phyloP scores from a whole-genome alignment of 1,284 basidiomycete species.

The Leccinum subrobustum region DNA sequence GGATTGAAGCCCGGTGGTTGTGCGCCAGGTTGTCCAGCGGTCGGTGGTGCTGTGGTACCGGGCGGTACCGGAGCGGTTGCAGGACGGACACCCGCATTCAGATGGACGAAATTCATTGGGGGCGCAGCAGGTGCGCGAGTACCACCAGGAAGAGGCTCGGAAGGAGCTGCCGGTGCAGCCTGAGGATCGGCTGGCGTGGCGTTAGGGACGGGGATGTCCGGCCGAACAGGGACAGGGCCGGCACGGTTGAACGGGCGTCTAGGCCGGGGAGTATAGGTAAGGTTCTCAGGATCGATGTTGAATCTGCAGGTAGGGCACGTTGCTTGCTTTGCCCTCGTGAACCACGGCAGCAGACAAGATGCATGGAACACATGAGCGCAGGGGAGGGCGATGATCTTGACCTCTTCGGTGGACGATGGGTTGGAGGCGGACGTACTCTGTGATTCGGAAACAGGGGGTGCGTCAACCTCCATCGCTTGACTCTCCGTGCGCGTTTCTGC shows the following conservation, averaged over 20 bases:
- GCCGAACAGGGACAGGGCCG: constrained; percentile 6
- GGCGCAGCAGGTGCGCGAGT: background rate
- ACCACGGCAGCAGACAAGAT: constrained; percentile 75
- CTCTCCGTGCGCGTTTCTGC: constrained; percentile 2
- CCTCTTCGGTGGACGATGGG: constrained; percentile 12
- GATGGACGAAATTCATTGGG: constrained; percentile 2
- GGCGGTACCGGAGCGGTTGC: constrained; percentile 2
- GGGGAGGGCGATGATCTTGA: constrained; percentile 57
- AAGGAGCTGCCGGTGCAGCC: constrained; percentile 6
- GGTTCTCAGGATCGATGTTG: constrained; percentile 72
- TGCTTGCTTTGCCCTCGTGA: constrained; percentile 69
- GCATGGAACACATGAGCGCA: constrained; percentile 80
- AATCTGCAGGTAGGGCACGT: constrained; percentile 81
- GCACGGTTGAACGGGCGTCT: constrained; percentile 20
- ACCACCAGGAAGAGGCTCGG: constrained; percentile 1
- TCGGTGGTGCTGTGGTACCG: constrained; percentile 2
- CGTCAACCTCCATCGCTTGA: constrained; percentile 26
- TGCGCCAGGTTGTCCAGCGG: constrained; percentile 12
- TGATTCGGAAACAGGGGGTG: constrained; percentile 1
- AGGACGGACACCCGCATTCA: constrained; percentile 2
- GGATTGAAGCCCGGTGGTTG: constrained; percentile 16
- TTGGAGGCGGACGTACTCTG: constrained; percentile 4
- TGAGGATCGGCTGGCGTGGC: constrained; percentile 4
- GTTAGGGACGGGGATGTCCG: constrained; percentile 6
- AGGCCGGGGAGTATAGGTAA: constrained; percentile 48